Percentiles rank a stretch among this genome's conserved stretches.
These are phyloP conservation scores for Beauveria sp. DNA, from an alignment of 2,329 filamentous ascomycete genomes.

Conservation along the genomic window DNA sequence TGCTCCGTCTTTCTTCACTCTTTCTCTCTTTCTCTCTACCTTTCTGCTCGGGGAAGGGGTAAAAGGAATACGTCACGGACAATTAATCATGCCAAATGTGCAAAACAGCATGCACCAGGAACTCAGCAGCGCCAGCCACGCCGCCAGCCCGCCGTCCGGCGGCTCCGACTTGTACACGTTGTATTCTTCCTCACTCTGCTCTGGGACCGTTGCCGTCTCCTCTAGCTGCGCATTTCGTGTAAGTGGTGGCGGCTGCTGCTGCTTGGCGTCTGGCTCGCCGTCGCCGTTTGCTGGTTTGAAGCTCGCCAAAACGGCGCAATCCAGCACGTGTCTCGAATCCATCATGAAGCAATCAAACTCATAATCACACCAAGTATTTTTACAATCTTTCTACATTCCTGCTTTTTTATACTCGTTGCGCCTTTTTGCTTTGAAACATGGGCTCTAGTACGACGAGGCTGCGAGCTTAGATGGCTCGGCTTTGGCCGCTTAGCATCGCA, in stretches of 20 bases:
- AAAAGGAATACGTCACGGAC: background rate
- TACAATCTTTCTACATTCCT: background rate
- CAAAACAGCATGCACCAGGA: constrained; percentile 25
- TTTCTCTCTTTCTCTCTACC: background rate
- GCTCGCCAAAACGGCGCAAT: too few species aligned
- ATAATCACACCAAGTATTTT: too few species aligned
- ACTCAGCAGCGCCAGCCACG: constrained; percentile 42
- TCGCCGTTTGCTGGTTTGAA: too few species aligned
- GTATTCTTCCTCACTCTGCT: background rate
- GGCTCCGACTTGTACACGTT: constrained; percentile 1
- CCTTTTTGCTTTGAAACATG: background rate
- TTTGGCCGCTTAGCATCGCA: constrained; percentile 10
- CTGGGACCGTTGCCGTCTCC: too few species aligned
- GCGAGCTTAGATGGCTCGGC: background rate
- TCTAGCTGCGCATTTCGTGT: too few species aligned
- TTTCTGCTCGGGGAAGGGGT: too few species aligned
- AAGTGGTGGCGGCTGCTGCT: too few species aligned
- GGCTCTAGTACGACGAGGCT: background rate
- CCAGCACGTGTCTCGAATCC: too few species aligned
- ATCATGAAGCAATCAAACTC: too few species aligned
- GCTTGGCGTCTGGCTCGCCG: too few species aligned
- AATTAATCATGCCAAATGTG: constrained; percentile 25
- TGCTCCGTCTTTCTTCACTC: too few species aligned
- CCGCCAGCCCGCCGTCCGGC: constrained; percentile 43
- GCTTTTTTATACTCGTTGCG: background rate